A percentile compares a stretch with the other conserved stretches of the same genome.
phyloP scores from a whole-genome alignment of 345 rosid genomes.

The Limnanthes douglasii region DNA sequence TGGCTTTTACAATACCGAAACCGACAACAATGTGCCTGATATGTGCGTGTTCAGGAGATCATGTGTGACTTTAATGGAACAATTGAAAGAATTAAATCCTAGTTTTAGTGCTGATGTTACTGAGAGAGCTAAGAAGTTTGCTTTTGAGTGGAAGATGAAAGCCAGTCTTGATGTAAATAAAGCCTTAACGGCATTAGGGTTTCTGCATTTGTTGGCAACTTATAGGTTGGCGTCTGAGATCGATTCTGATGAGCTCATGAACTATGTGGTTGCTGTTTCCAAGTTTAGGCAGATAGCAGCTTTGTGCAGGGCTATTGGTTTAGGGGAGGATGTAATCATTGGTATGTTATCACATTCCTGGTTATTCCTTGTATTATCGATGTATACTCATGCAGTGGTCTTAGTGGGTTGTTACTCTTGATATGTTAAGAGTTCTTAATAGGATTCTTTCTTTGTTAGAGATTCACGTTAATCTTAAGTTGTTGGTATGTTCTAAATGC shows the following conservation, averaged over 20 bases:
- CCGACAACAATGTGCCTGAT: conserved; percentile 10
- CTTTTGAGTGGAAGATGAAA: conserved; percentile 41
- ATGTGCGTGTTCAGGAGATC: conserved; percentile 19
- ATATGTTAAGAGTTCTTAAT: too few species aligned
- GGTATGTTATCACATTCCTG: conserved; percentile 12
- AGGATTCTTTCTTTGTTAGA: too few species aligned
- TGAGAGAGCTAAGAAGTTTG: conserved; percentile 45
- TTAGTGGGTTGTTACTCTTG: too few species aligned
- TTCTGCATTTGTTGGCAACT: conserved; percentile 40
- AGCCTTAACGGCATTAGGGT: conserved; percentile 22
- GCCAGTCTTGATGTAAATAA: conserved; percentile 12
- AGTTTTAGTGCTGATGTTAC: conserved; percentile 17
- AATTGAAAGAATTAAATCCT: conserved; percentile 18
- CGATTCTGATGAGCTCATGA: conserved; percentile 24
- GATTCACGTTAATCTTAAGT: too few species aligned
- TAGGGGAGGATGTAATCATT: conserved; percentile 26
- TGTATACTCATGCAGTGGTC: too few species aligned
- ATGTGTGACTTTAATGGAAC: conserved; percentile 42
- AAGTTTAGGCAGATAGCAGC: conserved; percentile 22
- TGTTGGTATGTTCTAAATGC: too few species aligned
- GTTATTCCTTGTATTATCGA: too few species aligned
- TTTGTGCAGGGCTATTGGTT: conserved; percentile 33
- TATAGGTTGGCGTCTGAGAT: conserved; percentile 30
- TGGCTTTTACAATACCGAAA: conserved; percentile 14
- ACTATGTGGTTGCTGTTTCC: conserved; percentile 18